These are phyloP conservation scores for Tetraselmis chui DNA, from an alignment of 139 green algal species.

Conservation along the genomic window DNA sequence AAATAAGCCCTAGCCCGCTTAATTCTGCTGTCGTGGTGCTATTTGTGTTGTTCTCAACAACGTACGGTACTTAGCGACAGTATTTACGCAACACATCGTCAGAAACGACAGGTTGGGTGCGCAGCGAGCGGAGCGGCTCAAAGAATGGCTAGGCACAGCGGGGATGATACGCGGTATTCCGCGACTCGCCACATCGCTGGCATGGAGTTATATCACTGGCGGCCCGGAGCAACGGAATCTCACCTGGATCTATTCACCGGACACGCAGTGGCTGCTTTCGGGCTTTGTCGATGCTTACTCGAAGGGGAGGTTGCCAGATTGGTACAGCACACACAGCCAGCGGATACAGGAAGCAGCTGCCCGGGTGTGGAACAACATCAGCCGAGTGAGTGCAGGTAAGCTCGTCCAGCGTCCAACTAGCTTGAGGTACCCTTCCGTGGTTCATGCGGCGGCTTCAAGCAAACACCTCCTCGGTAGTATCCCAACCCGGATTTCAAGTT, in stretches of 20 bases:
- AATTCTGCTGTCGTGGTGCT: no score
- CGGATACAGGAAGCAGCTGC: background rate
- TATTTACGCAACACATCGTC: no score
- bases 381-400: background rate
- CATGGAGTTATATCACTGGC: background rate
- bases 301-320: background rate
- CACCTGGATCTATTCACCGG: background rate
- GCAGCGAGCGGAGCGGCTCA: background rate
- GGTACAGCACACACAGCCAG: background rate
- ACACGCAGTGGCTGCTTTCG: background rate
- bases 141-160: background rate
- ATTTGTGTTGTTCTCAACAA: no score
- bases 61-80: no score
- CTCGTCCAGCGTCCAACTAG: no score
- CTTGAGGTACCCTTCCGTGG: no score
- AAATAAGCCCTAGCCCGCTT: no score
- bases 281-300: background rate
- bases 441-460: no score
- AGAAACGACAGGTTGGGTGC: background rate
- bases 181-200: background rate
- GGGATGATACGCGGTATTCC: background rate
- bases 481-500: no score
- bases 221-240: background rate
- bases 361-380: background rate
- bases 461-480: no score